These are phyloP conservation scores for Nicotiana knightiana DNA, from an alignment of 257 asterid species.

Conservation along the genomic window DNA sequence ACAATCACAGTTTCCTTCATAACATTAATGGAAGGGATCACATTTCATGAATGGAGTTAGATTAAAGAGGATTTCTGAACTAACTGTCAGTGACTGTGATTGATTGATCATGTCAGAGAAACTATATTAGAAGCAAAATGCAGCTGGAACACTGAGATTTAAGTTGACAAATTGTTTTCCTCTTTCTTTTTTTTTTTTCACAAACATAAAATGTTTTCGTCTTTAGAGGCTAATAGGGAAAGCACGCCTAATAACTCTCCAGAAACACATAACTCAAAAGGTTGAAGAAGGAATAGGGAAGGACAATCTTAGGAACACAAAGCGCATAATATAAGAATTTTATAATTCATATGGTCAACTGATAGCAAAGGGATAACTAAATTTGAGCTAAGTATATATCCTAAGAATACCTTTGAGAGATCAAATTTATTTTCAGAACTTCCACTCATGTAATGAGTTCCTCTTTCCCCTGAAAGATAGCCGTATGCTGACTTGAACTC, in stretches of 20 bases:
- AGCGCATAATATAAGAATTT: not conserved
- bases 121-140: not conserved
- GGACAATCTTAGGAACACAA: too few relatives aligned
- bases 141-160: not conserved
- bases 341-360: not conserved
- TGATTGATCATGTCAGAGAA: not conserved
- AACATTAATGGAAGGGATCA: not conserved
- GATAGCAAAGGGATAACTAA: not conserved
- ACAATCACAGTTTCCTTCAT: not conserved
- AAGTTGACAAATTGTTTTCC: not conserved
- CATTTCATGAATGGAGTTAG: not conserved
- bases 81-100: not conserved
- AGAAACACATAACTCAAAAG: not conserved
- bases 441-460: slow-evolving; percentile 49
- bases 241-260: not conserved
- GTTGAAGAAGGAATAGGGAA: not conserved
- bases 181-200: too few relatives aligned
- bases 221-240: not conserved
- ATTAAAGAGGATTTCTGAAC: not conserved
- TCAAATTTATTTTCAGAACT: slow-evolving; percentile 19
- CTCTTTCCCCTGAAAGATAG: slow-evolving; percentile 70
- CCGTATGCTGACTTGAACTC: slow-evolving; percentile 72
- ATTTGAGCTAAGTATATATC: not conserved
- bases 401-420: slow-evolving; percentile 40
- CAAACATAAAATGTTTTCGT: not conserved